Percentiles rank a stretch among this genome's conserved stretches.
Conservation (phyloP, 2,329 filamentous ascomycete genomes). For the Eutypa lata region DNA sequence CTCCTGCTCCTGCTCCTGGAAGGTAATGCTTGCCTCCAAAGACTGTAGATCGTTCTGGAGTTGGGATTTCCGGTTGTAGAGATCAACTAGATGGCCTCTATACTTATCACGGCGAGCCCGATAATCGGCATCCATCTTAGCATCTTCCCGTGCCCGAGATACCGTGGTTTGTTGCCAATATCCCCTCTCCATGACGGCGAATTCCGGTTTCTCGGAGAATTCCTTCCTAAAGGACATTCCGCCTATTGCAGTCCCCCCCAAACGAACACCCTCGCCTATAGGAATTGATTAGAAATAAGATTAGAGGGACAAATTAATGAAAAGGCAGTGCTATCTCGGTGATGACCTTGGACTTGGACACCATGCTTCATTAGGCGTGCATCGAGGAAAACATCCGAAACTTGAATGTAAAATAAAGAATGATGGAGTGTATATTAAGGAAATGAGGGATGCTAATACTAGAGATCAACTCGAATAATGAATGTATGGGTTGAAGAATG, state of each 20-base stretch:
- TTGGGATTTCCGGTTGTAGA: constrained; percentile 19
- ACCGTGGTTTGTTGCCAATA: constrained; percentile 20
- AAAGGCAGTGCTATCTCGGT: no score
- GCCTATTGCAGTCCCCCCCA: constrained; percentile 5
- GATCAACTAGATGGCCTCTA: constrained; percentile 14
- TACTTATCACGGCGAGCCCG: constrained; percentile 15
- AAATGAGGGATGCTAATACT: no score
- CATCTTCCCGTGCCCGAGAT: constrained; percentile 22
- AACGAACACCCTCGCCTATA: not conserved
- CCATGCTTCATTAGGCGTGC: no score
- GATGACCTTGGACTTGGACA: no score
- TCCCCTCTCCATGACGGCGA: constrained; percentile 18
- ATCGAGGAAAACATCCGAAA: no score
- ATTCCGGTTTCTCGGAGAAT: constrained; percentile 14
- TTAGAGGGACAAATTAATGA: not conserved
- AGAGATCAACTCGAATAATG: no score
- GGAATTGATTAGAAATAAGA: not conserved
- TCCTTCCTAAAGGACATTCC: constrained; percentile 21
- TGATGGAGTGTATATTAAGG: no score
- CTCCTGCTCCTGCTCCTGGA: constrained; percentile 22
- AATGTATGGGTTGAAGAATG: no score
- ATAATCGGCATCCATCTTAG: constrained; percentile 17
- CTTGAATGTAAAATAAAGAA: no score
- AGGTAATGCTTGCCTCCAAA: constrained; percentile 16
- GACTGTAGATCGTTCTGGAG: constrained; percentile 20